Conservation (phyloP, 148 eudicot genomes). For the Vaccinium myrtillus region DNA sequence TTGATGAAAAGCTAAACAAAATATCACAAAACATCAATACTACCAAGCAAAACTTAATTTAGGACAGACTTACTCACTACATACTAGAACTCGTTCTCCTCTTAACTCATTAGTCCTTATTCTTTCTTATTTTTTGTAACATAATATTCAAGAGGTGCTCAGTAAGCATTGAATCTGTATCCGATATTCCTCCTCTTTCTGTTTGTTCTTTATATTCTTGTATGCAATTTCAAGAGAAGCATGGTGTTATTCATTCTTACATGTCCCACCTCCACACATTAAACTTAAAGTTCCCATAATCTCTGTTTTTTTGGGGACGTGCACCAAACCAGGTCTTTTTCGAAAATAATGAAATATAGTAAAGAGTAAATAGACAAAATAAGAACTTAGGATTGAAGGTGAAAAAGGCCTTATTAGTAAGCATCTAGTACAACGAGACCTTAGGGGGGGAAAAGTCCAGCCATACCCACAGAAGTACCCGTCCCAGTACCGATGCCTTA, state of each 20-base stretch:
- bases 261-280: not conserved
- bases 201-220: not conserved
- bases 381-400: not conserved
- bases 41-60: not conserved
- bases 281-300: not conserved
- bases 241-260: not conserved
- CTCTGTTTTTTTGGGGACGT: not conserved
- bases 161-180: not conserved
- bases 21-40: not conserved
- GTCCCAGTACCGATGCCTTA: not conserved
- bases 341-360: not conserved
- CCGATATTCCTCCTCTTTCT: not conserved
- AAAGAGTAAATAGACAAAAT: not conserved
- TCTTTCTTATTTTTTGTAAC: not conserved
- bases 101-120: not conserved
- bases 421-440: not conserved
- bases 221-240: not conserved
- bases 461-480: not conserved
- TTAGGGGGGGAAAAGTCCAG: not conserved
- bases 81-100: not conserved
- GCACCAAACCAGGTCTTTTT: not conserved
- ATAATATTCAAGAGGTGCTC: not conserved
- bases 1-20: not conserved
- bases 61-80: not conserved
- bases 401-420: not conserved